Base-by-base conservation (phyloP, 495 filamentous ascomycete genomes). In the Tuber magnatum region DNA sequence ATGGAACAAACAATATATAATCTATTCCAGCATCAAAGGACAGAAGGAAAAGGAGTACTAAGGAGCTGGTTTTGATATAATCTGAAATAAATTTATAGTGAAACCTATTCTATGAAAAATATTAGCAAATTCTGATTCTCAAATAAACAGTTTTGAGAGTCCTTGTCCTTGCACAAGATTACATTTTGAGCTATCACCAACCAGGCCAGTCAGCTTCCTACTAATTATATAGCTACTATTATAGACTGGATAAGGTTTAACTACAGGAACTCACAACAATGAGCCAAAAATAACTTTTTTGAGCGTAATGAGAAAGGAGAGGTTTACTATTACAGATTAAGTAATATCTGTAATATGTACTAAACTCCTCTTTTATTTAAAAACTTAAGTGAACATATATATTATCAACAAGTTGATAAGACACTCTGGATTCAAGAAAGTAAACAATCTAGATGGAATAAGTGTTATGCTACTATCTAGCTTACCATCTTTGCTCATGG, bases 401-500 rank as follows among this genome's bases (percentile, higher is more conserved):
- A 76, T 73, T 40, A 28, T 9, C 24, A 73, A 5, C 69, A 76
- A 76, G 68, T 48, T 20, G 70, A 68, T 22, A 48, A 73, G 40
- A 73, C 70, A 41, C 65, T 76, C 10, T 65, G 71, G 40, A 56
- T 73, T 3, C 69, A 76, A 42, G 14, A 10, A 44, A 70, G 28
- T 24, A 51, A 39, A 61, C 18, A n/a, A 41, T 68, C 56, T 32
- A 22, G 71, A 73, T 76, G 70, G 42, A 44, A 76, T 70, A 73
- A 76, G 69, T 7, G 51, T 72, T 71, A 76, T 61, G 71, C 61
- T 28, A 76, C 75, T 6, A 16, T 76, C n/a, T 22, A 72, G n/a
- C 44, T 76, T 2, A 40, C 22, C 14, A 48, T 73, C 32, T 73
- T 77, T 68, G 75, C 75, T 7, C 10, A 42, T 56, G 65, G 65